These are phyloP conservation scores for Neurospora africana DNA, from an alignment of 495 filamentous ascomycete genomes.

Conservation along the genomic window DNA sequence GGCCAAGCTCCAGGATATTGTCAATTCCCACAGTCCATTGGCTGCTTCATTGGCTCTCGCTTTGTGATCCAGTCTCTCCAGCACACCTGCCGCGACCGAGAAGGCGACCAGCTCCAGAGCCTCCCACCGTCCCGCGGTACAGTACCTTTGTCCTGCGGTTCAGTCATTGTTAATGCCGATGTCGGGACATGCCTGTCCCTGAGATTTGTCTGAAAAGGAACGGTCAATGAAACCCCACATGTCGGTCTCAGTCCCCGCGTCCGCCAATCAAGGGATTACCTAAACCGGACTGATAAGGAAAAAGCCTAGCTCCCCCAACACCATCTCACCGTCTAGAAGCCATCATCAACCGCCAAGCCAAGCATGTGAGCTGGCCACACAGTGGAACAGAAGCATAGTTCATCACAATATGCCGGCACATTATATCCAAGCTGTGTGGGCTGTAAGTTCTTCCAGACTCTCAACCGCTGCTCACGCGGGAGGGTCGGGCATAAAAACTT, in stretches of 20 bases:
- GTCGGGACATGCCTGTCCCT: slow-evolving; percentile 9
- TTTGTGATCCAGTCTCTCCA: neutral
- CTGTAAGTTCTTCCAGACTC: neutral
- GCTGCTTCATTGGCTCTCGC: neutral
- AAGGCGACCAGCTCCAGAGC: neutral
- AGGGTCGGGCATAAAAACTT: neutral
- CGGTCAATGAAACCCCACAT: slow-evolving; percentile 2
- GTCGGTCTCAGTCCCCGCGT: neutral
- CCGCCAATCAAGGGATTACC: slow-evolving; percentile 12
- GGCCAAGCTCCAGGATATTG: neutral
- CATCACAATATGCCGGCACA: neutral
- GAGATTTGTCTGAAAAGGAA: slow-evolving; percentile 11
- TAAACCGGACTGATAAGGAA: slow-evolving; percentile 24
- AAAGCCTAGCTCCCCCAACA: neutral
- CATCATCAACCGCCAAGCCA: neutral
- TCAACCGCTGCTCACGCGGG: neutral
- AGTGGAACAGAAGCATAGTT: neutral
- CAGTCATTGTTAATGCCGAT: slow-evolving; percentile 14
- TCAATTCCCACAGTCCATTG: neutral
- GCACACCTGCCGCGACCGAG: neutral
- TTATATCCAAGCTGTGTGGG: neutral
- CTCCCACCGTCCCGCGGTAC: neutral
- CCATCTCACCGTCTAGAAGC: neutral
- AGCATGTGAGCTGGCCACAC: neutral
- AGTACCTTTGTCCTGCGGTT: too few species aligned